Evolutionary conservation across 108 stramenopile species (phyloP), one percentile per base, ranked within the genome.

Genomic region (Thalassiosira profunda): DNA sequence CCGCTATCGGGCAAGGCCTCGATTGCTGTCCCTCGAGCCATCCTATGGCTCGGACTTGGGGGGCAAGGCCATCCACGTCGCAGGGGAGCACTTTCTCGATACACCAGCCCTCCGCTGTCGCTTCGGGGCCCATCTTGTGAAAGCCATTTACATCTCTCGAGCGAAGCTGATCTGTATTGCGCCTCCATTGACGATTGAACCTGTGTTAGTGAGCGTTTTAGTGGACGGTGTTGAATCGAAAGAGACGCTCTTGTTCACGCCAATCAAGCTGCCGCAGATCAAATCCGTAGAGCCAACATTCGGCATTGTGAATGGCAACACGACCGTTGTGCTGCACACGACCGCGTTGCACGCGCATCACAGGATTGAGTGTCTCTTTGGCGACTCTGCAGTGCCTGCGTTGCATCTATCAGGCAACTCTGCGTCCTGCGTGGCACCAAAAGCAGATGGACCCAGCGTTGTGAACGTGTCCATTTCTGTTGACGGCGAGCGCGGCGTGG

Each of bases 41-140:
- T 51, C 76, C 1, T 77, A 55, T 30, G 81, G 81, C 51, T 62
- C 53, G 23, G 38, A 58, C 20, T 47, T 54, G n/a, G 76, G 75
- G 10, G 81, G 81, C 18, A 82, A 66, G 35, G 54, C 24, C 29
- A 47, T 77, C n/a, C 44, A 72, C 12, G 61, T 72, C 2, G 24
- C 58, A 23, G 81, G 81, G 3, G 56, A 65, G 23, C 46, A 67
- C 15, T 82, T 82, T 41, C 37, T 47, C 28, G 54, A 72, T 24
- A 24, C 42, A 26, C 30, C 74, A 2, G 23, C 18, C 5, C 30
- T 58, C 17, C 41, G n/a, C 15, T 75, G 68, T 47, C 44, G 49
- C 51, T 81, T 81, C 45, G 80, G 68, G 1, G 36, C 36, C 15
- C 11, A 24, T 0, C 40, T 56, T 21, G 72, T 55, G 1, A 34